Conservation (phyloP, 495 filamentous ascomycete species). For the Hamigera avellanea region DNA sequence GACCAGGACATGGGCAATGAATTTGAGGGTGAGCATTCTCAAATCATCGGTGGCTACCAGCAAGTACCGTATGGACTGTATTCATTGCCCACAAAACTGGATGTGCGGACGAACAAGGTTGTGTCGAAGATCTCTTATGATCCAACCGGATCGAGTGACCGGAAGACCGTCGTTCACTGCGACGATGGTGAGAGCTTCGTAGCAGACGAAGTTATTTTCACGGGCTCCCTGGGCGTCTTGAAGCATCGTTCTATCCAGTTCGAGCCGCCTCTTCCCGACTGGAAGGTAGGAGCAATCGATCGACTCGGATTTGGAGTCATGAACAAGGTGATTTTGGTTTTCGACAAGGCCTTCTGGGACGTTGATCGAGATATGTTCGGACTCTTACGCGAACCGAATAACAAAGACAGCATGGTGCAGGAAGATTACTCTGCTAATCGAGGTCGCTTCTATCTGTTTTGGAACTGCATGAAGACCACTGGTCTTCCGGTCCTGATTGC, state of each 20-base stretch:
- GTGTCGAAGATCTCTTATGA: constrained; percentile 63
- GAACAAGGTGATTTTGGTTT: constrained; percentile 93
- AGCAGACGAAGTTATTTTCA: constrained; percentile 80
- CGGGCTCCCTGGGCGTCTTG: constrained; percentile 79
- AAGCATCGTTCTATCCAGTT: constrained; percentile 69
- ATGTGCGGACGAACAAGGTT: constrained; percentile 59
- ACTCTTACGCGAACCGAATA: constrained; percentile 60
- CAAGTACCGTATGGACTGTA: constrained; percentile 77
- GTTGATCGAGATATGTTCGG: constrained; percentile 88
- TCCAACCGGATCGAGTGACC: constrained; percentile 21
- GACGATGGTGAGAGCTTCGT: constrained; percentile 65
- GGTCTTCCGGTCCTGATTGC: constrained; percentile 80
- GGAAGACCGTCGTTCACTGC: constrained; percentile 54
- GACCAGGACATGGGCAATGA: constrained; percentile 97
- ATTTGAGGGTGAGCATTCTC: constrained; percentile 86
- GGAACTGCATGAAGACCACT: constrained; percentile 83
- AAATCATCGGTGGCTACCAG: constrained; percentile 86
- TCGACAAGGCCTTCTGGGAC: constrained; percentile 87
- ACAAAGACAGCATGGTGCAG: constrained; percentile 41
- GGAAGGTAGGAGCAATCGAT: constrained; percentile 70
- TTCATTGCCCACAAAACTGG: constrained; percentile 62
- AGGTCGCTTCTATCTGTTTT: constrained; percentile 93
- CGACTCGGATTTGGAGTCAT: constrained; percentile 89
- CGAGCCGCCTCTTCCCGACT: constrained; percentile 70
- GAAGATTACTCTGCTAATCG: constrained; percentile 51